Evolutionary conservation across 345 rosid genomes (phyloP), one percentile per base, ranked within the genome.

Genomic region (Clausena lansium): DNA sequence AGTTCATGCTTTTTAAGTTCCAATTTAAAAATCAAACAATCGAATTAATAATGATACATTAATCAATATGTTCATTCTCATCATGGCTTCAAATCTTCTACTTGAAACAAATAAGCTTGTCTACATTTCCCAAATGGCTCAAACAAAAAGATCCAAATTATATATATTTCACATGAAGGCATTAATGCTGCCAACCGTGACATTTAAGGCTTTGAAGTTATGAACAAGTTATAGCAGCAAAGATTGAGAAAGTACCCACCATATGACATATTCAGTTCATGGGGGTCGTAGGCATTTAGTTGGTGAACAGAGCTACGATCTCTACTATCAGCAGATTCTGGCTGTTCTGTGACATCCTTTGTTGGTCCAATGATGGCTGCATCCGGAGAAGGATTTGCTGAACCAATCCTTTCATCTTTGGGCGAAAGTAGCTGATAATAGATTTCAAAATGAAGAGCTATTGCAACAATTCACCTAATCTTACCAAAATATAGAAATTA

Each of bases 401-500:
- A 86, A 83, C 89, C 86, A 78, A 81, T 78, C 91, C 91, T 89
- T 82, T 83, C 89, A 74, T 84, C 88, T 24, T 80, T 77, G 52
- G 84, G 85, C 74, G 88, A 83, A 82, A 85, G 65, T 74, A 85
- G 89, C 87, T 84, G 86, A 73, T 76, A 62, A 91, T 74, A 80
- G 61, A 77, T 75, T 68, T 62, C 80, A 83, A 79, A 76, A 76
- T 74, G 73, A 80, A 81, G 73, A 28, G 68, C 81, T 61, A 61
- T 77, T 45, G 7, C 65, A 68, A 80, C 30, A 74, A 75, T 77
- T 47, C 55, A 15, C 80, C 76, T 75, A 30, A 35, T 54, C 58
- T 54, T 22, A 70, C 17, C 32, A 58, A 76, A 72, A 66, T 63
- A 77, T 33, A 35, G 27, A 70, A 71, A 76, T 9, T 58, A 72